phyloP scores from a whole-genome alignment of 345 rosid genomes.

The Raphanus raphanistrum region DNA sequence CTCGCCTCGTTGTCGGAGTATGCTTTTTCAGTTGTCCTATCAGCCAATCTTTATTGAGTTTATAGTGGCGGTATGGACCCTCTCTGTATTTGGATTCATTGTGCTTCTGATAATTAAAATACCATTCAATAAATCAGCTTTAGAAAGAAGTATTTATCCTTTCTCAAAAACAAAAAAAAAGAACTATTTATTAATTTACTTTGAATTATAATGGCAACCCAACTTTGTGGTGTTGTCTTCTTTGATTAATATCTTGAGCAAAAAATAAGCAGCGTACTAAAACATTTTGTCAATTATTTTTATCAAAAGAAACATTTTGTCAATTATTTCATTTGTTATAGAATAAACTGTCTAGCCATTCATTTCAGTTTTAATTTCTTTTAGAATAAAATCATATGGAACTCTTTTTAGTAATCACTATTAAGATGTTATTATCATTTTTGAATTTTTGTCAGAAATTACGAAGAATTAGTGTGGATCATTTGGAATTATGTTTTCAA shows the following conservation, averaged over 20 bases:
- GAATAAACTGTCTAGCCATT: not conserved
- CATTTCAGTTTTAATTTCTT: not conserved
- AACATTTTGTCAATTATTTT: not conserved
- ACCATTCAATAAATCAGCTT: not conserved
- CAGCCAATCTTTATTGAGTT: not conserved
- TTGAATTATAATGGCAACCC: not conserved
- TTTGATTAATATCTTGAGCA: not conserved
- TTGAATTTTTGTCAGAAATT: not conserved
- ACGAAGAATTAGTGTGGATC: not conserved
- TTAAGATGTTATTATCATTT: not conserved
- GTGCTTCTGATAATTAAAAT: not conserved
- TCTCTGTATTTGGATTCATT: not conserved
- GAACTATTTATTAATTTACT: not conserved
- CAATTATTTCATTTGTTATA: not conserved
- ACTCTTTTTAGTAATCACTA: not conserved
- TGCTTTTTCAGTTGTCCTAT: not conserved
- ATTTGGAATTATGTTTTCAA: not conserved
- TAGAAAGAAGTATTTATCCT: not conserved
- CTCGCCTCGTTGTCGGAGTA: slow-evolving; percentile 53
- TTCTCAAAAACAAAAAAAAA: no score
- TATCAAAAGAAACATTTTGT: not conserved
- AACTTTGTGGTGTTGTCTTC: not conserved
- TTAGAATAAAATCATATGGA: not conserved
- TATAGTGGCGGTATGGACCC: not conserved
- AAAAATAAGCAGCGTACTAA: not conserved